These are phyloP conservation scores for Hortaea sp. DNA, from an alignment of 2,329 filamentous ascomycete species.

Conservation along the genomic window DNA sequence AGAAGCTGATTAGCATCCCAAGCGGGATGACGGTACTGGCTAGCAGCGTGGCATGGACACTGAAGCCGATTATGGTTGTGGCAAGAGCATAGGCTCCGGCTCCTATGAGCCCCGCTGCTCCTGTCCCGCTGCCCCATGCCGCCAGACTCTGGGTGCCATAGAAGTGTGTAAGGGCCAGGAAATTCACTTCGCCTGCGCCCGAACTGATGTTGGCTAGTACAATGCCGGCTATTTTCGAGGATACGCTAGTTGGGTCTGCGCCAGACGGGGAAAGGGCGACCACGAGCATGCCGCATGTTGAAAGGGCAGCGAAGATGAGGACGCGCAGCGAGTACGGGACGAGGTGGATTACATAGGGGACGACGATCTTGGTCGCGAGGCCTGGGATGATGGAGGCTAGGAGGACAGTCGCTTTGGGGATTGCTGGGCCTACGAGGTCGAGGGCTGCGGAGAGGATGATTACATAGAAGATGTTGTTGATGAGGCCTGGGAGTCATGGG, in stretches of 20 bases:
- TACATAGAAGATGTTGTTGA: conserved; percentile 97
- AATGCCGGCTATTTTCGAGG: conserved; percentile 73
- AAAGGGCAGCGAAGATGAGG: conserved; percentile 62
- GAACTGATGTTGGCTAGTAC: conserved; percentile 75
- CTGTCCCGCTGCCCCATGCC: conserved; percentile 57
- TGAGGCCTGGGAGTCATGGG: conserved; percentile 51
- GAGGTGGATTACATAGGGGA: conserved; percentile 86
- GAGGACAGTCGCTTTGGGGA: conserved; percentile 87
- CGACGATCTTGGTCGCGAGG: conserved; percentile 76
- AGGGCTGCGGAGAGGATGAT: conserved; percentile 92
- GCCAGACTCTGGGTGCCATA: conserved; percentile 82
- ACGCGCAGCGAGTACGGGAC: conserved; percentile 73
- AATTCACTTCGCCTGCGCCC: conserved; percentile 82
- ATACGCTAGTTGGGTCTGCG: conserved; percentile 40
- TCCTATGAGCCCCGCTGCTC: conserved; percentile 76
- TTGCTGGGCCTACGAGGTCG: conserved; percentile 75
- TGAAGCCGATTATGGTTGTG: conserved; percentile 69
- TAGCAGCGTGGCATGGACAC: conserved; percentile 63
- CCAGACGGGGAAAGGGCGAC: conserved; percentile 63
- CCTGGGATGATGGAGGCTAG: conserved; percentile 87
- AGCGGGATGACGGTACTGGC: conserved; percentile 68
- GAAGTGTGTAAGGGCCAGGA: conserved; percentile 83
- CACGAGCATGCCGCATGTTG: conserved; percentile 77
- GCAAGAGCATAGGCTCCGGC: conserved; percentile 79
- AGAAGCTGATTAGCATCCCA: conserved; percentile 81